Evolutionary conservation across 345 rosid species (phyloP).

Genomic region (Eucalyptus microcorys): DNA sequence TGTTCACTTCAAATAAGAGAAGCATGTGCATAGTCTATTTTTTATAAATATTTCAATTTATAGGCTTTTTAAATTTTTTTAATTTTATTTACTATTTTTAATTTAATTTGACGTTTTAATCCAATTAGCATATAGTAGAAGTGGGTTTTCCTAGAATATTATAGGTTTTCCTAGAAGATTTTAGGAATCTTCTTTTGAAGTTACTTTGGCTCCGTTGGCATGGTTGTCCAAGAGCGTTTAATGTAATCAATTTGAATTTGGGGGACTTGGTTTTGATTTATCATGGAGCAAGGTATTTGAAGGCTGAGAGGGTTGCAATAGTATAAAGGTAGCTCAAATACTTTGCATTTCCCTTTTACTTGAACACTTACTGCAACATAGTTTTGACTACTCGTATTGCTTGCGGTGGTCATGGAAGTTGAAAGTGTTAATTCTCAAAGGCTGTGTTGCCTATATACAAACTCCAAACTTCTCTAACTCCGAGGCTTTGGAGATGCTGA

Average conservation of each 20-base stretch:
- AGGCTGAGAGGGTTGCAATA: neutral
- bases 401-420: neutral
- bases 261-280: neutral
- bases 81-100: too few relatives aligned
- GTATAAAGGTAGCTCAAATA: neutral
- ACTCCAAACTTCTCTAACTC: neutral
- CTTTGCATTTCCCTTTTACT: neutral
- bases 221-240: neutral
- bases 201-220: neutral
- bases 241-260: neutral
- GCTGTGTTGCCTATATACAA: neutral
- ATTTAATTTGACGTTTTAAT: too few relatives aligned
- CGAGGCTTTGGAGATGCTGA: neutral
- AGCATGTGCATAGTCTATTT: too few relatives aligned
- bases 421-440: neutral
- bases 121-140: too few relatives aligned
- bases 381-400: neutral
- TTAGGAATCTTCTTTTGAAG: fast-evolving
- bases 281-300: neutral
- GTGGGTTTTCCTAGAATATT: too few relatives aligned
- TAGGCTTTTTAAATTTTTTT: too few relatives aligned
- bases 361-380: neutral
- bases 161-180: too few relatives aligned
- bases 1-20: too few relatives aligned
- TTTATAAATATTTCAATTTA: too few relatives aligned